Conservation (phyloP, 371 early-diverging fungal genomes). For the Zychaea mexicana region DNA sequence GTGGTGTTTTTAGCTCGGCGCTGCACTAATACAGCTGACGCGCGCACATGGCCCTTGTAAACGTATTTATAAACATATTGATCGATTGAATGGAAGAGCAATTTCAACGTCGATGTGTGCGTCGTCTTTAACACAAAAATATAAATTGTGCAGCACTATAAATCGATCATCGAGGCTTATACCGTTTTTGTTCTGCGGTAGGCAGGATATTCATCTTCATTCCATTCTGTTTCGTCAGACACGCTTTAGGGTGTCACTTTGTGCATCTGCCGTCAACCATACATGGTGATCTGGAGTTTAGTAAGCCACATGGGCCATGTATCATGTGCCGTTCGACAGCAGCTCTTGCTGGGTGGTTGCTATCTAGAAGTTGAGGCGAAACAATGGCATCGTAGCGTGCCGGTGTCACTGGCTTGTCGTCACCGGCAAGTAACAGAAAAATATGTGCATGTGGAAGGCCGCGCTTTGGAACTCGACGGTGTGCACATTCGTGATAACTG, state of each 20-base stretch:
- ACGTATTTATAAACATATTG: too few species aligned
- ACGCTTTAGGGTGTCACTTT: conserved; percentile 21
- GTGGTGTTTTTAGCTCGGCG: too few species aligned
- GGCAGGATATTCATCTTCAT: conserved; percentile 1
- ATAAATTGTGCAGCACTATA: conserved; percentile 36
- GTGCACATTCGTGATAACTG: conserved; percentile 11
- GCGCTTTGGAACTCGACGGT: conserved; percentile 27
- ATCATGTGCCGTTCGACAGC: conserved; percentile 30
- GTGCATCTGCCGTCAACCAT: conserved; percentile 16
- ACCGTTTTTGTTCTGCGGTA: conserved; percentile 4
- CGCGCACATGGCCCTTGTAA: neutral
- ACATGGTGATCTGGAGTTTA: conserved; percentile 20
- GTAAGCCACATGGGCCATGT: conserved; percentile 29
- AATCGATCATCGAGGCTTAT: conserved; percentile 19
- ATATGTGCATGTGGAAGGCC: conserved; percentile 32
- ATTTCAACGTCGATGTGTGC: conserved; percentile 45
- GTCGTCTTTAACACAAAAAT: conserved; percentile 33
- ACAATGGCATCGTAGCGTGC: conserved; percentile 26
- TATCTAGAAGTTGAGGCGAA: conserved; percentile 36
- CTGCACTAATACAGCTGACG: neutral
- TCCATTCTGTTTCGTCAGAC: conserved; percentile 8
- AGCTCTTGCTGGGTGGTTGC: conserved; percentile 21
- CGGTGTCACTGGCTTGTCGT: conserved; percentile 17
- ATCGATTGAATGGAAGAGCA: neutral
- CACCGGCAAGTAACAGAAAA: too few species aligned